A percentile compares a stretch with the other conserved stretches of the same genome.
These are phyloP conservation scores for Teunomyces tritomae DNA, from an alignment of 805 yeast species.

Conservation along the genomic window DNA sequence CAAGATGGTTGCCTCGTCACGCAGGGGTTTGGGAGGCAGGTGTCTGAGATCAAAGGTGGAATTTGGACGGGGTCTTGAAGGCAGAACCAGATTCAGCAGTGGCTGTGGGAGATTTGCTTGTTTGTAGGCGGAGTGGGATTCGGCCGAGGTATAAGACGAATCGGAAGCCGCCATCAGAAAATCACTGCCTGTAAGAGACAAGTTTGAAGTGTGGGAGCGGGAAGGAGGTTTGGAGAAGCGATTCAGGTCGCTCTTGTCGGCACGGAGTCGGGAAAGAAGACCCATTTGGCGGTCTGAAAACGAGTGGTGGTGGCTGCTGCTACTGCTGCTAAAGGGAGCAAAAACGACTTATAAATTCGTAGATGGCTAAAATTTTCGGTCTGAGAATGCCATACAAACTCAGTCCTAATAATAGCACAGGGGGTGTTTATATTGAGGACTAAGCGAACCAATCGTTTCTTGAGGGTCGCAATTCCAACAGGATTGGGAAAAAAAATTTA, in stretches of 20 bases:
- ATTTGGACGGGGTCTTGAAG: neutral
- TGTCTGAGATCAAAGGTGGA: neutral
- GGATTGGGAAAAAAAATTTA: too few relatives aligned
- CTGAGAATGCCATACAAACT: neutral
- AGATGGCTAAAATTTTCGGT: neutral
- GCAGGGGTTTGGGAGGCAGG: neutral
- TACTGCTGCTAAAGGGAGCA: neutral
- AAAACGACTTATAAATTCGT: neutral
- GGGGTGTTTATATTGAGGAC: neutral
- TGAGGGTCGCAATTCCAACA: too few relatives aligned
- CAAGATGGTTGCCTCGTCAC: neutral
- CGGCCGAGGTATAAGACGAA: conserved; percentile 29
- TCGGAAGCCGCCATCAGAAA: conserved; percentile 31
- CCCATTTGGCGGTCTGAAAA: conserved; percentile 15
- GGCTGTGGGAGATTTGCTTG: neutral
- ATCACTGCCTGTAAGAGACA: conserved; percentile 29
- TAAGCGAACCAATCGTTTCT: neutral
- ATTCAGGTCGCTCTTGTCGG: conserved; percentile 7
- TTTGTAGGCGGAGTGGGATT: conserved; percentile 11
- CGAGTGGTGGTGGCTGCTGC: neutral
- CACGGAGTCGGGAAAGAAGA: conserved; percentile 18
- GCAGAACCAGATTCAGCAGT: neutral
- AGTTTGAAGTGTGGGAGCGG: conserved; percentile 13
- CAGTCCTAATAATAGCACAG: neutral
- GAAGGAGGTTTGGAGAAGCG: conserved; percentile 8